Conservation (phyloP, 805 yeast genomes). For the Pichia cephalocereana region DNA sequence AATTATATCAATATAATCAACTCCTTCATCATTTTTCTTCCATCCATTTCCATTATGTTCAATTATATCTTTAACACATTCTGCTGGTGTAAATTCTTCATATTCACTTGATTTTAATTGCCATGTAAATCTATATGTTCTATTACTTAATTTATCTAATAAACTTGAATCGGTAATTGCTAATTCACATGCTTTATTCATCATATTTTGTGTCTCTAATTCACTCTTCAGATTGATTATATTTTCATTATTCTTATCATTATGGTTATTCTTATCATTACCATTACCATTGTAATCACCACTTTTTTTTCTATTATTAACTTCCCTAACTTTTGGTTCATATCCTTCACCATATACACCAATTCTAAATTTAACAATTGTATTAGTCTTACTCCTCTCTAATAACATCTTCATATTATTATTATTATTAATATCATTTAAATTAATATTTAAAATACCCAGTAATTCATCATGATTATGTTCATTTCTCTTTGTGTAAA, state of each 20-base stretch:
- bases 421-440: slow-evolving; percentile 61
- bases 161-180: slow-evolving; percentile 5
- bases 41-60: slow-evolving; percentile 59
- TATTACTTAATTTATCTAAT: slow-evolving; percentile 19
- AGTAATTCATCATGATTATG: slow-evolving; percentile 35
- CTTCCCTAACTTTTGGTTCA: not conserved
- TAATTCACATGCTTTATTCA: slow-evolving; percentile 8
- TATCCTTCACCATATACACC: slow-evolving; percentile 11
- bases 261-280: too few species aligned
- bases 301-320: too few species aligned
- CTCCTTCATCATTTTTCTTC: slow-evolving; percentile 41
- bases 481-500: slow-evolving; percentile 20
- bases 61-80: slow-evolving; percentile 67
- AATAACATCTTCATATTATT: slow-evolving; percentile 39
- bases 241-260: too few species aligned
- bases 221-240: not conserved
- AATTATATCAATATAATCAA: slow-evolving; percentile 29
- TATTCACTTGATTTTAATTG: slow-evolving; percentile 18
- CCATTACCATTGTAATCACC: too few species aligned
- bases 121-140: slow-evolving; percentile 26
- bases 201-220: slow-evolving; percentile 5
- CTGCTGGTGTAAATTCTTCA: slow-evolving; percentile 53
- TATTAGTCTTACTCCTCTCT: slow-evolving; percentile 73
- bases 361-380: slow-evolving; percentile 60
- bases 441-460: slow-evolving; percentile 59